Base-by-base conservation (phyloP, 208 protist genomes). In the Vickermania ingenoplastis region DNA sequence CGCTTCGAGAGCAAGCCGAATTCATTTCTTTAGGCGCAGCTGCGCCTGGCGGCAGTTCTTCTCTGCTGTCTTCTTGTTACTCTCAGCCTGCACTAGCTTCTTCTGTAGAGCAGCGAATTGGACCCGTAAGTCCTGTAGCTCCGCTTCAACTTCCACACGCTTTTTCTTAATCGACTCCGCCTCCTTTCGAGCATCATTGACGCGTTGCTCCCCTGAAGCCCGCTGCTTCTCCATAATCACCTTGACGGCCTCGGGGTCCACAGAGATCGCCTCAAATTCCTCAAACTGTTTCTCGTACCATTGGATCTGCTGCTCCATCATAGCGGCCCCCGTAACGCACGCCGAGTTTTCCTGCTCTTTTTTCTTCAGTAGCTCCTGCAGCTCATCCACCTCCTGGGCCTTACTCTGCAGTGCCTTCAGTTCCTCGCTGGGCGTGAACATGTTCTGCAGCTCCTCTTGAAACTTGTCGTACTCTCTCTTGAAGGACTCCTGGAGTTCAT, bases 31-130 rank as follows among this genome's bases (percentile, higher is more conserved):
- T n/a, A 45, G 36, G 7, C 36, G 36, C 7, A 83, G 57, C 60
- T 95, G 84, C 1, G 81, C 80, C 52, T 78, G 61, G 3, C 88
- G 81, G 70, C 84, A 92, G 45, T 74, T 69, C 58, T 86, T 84
- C 69, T 92, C 84, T 23, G 77, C 71, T n/a, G 70, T 69, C 7
- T 61, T 55, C 55, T 73, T 71, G 21, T 60, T 56, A 55, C 70
- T 76, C 63, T 95, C 88, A 28, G 73, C 60, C 50, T 83, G 75
- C 27, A 63, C 59, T 17, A 80, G 13, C 27, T 87, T 73, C 2
- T 73, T 70, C 71, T 87, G 88, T 26, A 81, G 65, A 2, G 70
- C 59, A 11, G 79, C 83, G 2, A 67, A 55, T 26, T 72, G 63
- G 0, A 75, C 65, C 31, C 84, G 83, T 31, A 77, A 71, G 45